These are phyloP conservation scores for Kurtzmaniella fragi DNA, from an alignment of 805 yeast genomes.

Conservation along the genomic window DNA sequence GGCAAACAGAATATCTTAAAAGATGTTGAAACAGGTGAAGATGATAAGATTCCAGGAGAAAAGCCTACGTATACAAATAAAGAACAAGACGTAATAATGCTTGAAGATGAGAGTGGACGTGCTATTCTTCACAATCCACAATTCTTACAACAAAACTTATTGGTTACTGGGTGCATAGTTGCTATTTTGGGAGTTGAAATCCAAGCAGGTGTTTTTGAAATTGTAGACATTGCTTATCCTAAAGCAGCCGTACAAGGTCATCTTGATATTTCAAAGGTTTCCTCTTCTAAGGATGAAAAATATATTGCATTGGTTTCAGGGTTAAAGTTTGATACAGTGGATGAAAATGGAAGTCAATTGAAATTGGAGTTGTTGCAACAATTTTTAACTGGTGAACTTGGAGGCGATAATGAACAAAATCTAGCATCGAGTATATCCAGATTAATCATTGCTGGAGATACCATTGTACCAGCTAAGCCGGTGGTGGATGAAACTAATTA, in stretches of 20 bases:
- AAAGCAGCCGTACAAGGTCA: constrained; percentile 52
- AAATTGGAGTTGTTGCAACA: constrained; percentile 59
- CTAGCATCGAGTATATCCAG: constrained; percentile 34
- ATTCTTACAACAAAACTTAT: constrained; percentile 45
- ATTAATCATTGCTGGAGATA: constrained; percentile 71
- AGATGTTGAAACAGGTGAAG: constrained; percentile 64
- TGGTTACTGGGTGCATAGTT: constrained; percentile 87
- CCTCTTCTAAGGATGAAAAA: constrained; percentile 15
- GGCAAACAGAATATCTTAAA: constrained; percentile 79
- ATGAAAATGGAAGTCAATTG: constrained; percentile 38
- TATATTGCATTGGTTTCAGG: constrained; percentile 79
- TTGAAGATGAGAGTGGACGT: constrained; percentile 93
- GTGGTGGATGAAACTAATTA: constrained; percentile 26
- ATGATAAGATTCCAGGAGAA: constrained; percentile 43
- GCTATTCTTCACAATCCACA: constrained; percentile 63
- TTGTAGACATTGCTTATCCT: constrained; percentile 76
- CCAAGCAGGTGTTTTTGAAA: constrained; percentile 77
- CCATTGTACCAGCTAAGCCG: constrained; percentile 35
- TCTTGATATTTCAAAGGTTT: not conserved
- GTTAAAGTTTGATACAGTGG: constrained; percentile 41
- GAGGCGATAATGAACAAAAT: constrained; percentile 21
- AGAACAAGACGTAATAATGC: constrained; percentile 45
- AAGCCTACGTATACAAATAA: constrained; percentile 20
- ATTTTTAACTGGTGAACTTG: constrained; percentile 68
- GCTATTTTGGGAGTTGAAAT: constrained; percentile 86